Base-by-base conservation (phyloP, 148 eudicot species). In the Chenopodium suecicum region DNA sequence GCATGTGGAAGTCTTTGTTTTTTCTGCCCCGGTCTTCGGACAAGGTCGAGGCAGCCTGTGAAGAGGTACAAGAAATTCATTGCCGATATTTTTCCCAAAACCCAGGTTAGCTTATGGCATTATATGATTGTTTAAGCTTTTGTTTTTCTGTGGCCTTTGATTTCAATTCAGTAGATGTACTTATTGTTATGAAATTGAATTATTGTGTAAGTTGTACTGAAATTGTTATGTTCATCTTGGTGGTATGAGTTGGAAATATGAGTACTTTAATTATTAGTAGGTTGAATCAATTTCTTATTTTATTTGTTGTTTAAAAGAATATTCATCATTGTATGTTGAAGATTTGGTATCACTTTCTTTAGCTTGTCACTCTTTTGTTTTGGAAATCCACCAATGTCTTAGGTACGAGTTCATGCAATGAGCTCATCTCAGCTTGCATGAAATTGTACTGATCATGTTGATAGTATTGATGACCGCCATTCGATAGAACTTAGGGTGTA, bases 1-100 rank as follows among this genome's bases (percentile, higher is more conserved):
- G 94, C 87, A 84, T 92, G 98, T 78, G 98, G 95, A 22, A 88
- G 81, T 78, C 90, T 97, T 78, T 97, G 99, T 86, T 87, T 90
- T 85, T 91, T 92, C 73, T 94, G 99, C 82, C 99, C 99, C 17
- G 91, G 88, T 20, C 75, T 97, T 91, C 83, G 97, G 50, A 81
- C 98, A 0, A 90, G 99, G 90, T 97, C 99, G 52, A 90, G 99
- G 86, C 99, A 97, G 88, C 98, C 99, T 14, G 98, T 97, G 70
- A 97, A 97, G 90, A 88, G 98, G 84, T 97, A 94, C 87, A 97
- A 97, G 90, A 92, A 94, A 83, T 82, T 97, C 62, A 94, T 97
- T 56, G 86, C 96, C 0, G 98, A 94, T 75, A 91, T 92, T 83
- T 94, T 97, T 47, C 98, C 99, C 1, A 86, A 86, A 67, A 85